Base-by-base conservation (phyloP, 2,329 filamentous ascomycete species). In the Phialocephala subalpina region DNA sequence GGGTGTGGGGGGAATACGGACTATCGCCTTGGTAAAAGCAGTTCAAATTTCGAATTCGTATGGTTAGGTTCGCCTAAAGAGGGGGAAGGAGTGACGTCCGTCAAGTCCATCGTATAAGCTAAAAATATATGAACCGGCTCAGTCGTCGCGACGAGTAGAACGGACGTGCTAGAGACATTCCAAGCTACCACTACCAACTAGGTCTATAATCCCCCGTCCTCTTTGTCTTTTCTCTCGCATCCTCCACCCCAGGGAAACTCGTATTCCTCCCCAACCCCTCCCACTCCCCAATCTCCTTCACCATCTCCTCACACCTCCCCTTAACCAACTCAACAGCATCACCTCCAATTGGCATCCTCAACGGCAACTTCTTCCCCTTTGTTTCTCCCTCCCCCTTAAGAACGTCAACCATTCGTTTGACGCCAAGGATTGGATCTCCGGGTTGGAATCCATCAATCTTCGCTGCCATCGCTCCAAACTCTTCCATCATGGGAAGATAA, bases 1-100 rank as follows among this genome's bases (percentile, higher is more conserved):
- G 42, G 58, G 53, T 68, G 25, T 38, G 45, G 45, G 69, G 65
- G 18, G 62, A 58, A 38, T 66, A 71, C 62, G 70, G 70, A n/a
- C 57, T 69, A 59, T 55, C 38, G 42, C 68, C 65, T 38, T 72
- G 70, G 68, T 73, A n/a, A n/a, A n/a, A n/a, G n/a, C n/a, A n/a
- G n/a, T n/a, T n/a, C n/a, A n/a, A n/a, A n/a, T n/a, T n/a, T n/a
- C n/a, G n/a, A n/a, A n/a, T n/a, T n/a, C n/a, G 35, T 9, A 18
- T 16, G 18, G 9, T 33, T 33, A 9, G 9, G 29, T 9, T 33
- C 29, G 29, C 9, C 9, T 33, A 33, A 33, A 33, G 4, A 33
- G 29, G 29, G 29, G 29, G 29, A n/a, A n/a, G n/a, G n/a, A n/a
- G n/a, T n/a, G n/a, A n/a, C n/a, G n/a, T n/a, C n/a, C n/a, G n/a